Evolutionary conservation across 805 yeast genomes (phyloP).

Genomic region (Schwanniomyces yamadae): DNA sequence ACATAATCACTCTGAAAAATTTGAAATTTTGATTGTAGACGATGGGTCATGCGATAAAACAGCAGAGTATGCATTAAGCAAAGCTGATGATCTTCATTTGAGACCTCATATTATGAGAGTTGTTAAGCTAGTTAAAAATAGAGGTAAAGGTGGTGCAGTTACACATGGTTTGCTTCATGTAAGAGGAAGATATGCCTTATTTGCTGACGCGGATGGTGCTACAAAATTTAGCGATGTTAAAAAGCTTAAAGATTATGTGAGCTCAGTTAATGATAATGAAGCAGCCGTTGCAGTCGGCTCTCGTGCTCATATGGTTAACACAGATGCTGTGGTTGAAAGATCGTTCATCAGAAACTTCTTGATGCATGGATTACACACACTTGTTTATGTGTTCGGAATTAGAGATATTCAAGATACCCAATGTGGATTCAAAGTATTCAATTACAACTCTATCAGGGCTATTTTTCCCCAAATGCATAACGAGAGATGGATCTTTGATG

Average conservation of each 20-base stretch:
- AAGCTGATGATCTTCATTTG: slow-evolving; percentile 50
- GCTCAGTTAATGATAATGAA: slow-evolving; percentile 16
- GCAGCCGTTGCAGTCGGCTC: slow-evolving; percentile 85
- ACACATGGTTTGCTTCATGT: slow-evolving; percentile 83
- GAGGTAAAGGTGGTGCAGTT: slow-evolving; percentile 92
- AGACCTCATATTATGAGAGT: slow-evolving; percentile 66
- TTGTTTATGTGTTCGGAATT: slow-evolving; percentile 87
- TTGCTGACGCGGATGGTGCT: slow-evolving; percentile 99
- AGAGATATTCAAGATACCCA: slow-evolving; percentile 88
- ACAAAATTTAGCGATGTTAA: slow-evolving; percentile 70
- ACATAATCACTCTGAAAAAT: slow-evolving; percentile 32
- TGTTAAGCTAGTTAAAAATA: slow-evolving; percentile 64
- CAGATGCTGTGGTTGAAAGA: slow-evolving; percentile 96
- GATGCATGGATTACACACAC: slow-evolving; percentile 87
- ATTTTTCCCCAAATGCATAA: slow-evolving; percentile 93
- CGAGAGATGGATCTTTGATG: slow-evolving; percentile 98
- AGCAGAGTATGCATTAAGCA: slow-evolving; percentile 62
- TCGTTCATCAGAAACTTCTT: slow-evolving; percentile 83
- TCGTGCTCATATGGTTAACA: slow-evolving; percentile 93
- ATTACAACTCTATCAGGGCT: slow-evolving; percentile 56
- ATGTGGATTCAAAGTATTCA: slow-evolving; percentile 94
- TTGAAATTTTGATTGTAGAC: slow-evolving; percentile 85
- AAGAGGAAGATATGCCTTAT: slow-evolving; percentile 71
- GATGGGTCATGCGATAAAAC: slow-evolving; percentile 91
- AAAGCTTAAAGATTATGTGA: slow-evolving; percentile 47